Percentiles rank a stretch among this genome's conserved stretches.
Evolutionary conservation across 805 yeast genomes (phyloP).

Genomic region (Metschnikowia gelsemii): DNA sequence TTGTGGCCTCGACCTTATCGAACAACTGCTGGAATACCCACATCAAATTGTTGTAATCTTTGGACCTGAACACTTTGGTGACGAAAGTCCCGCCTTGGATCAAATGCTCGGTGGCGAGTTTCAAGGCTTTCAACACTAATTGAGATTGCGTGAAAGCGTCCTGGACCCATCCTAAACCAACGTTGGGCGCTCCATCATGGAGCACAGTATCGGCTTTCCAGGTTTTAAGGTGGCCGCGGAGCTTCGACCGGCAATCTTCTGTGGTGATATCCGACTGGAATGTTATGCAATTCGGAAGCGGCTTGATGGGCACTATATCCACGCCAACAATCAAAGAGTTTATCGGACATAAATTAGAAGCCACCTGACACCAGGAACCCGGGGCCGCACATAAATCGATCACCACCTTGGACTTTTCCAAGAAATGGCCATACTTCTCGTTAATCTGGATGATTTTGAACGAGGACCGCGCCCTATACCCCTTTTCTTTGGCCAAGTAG

Average conservation of each 20-base stretch:
- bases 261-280: slow-evolving; percentile 98
- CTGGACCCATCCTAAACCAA: slow-evolving; percentile 99
- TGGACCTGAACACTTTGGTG: slow-evolving; percentile 96
- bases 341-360: slow-evolving; percentile 87
- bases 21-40: slow-evolving; percentile 98
- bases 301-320: slow-evolving; percentile 96
- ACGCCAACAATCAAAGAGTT: slow-evolving; percentile 95
- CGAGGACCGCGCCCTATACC: slow-evolving; percentile 98
- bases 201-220: slow-evolving; percentile 98
- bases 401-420: slow-evolving; percentile 92
- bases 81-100: slow-evolving; percentile 92
- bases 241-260: slow-evolving; percentile 92
- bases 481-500: slow-evolving; percentile 94
- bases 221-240: slow-evolving; percentile 94
- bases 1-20: slow-evolving; percentile 96
- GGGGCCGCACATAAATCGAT: slow-evolving; percentile 99
- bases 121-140: slow-evolving; percentile 88
- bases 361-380: slow-evolving; percentile 99
- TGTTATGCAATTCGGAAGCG: slow-evolving; percentile 91
- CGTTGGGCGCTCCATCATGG: slow-evolving; percentile 99
- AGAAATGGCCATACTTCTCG: slow-evolving; percentile 93
- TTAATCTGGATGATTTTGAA: slow-evolving; percentile 91
- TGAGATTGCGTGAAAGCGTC: slow-evolving; percentile 99
- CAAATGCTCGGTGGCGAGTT: slow-evolving; percentile 90
- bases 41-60: slow-evolving; percentile 93